These are phyloP conservation scores for Boletus bicolor DNA, from an alignment of 768 basidiomycete genomes.

Conservation along the genomic window DNA sequence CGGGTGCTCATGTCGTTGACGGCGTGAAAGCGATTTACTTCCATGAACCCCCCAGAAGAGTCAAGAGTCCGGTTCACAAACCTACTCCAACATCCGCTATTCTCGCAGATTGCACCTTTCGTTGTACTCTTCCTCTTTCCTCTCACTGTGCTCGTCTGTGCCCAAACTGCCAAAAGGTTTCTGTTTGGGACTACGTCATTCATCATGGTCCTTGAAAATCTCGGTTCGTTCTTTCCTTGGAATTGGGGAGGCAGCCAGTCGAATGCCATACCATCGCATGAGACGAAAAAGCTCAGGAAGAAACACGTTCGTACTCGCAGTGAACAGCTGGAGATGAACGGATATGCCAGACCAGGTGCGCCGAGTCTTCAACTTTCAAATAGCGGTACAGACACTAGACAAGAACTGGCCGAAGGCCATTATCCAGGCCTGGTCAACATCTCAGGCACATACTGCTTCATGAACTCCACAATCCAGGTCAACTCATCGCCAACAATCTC, in stretches of 20 bases:
- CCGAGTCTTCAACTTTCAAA: neutral
- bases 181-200: slow-evolving; percentile 26
- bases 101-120: slow-evolving; percentile 59
- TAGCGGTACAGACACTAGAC: slow-evolving; percentile 20
- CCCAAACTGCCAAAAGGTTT: slow-evolving; percentile 31
- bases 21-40: slow-evolving; percentile 26
- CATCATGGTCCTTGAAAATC: slow-evolving; percentile 56
- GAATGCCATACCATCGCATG: slow-evolving; percentile 22
- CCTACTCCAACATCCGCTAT: slow-evolving; percentile 36
- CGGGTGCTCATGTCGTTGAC: slow-evolving; percentile 29
- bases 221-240: slow-evolving; percentile 60
- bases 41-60: slow-evolving; percentile 47
- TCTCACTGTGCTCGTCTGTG: slow-evolving; percentile 30
- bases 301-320: slow-evolving; percentile 50
- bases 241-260: slow-evolving; percentile 46
- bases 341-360: slow-evolving; percentile 31
- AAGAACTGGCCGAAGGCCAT: slow-evolving; percentile 38
- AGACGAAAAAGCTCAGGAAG: slow-evolving; percentile 47
- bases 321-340: slow-evolving; percentile 52
- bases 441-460: slow-evolving; percentile 95
- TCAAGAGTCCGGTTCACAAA: slow-evolving; percentile 38
- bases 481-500: slow-evolving; percentile 10
- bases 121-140: slow-evolving; percentile 48
- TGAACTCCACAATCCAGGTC: slow-evolving; percentile 94
- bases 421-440: slow-evolving; percentile 95